A percentile compares a stretch with the other conserved stretches of the same genome.
These are phyloP conservation scores for Boletales sp. DNA, from an alignment of 768 basidiomycete genomes.

Conservation along the genomic window DNA sequence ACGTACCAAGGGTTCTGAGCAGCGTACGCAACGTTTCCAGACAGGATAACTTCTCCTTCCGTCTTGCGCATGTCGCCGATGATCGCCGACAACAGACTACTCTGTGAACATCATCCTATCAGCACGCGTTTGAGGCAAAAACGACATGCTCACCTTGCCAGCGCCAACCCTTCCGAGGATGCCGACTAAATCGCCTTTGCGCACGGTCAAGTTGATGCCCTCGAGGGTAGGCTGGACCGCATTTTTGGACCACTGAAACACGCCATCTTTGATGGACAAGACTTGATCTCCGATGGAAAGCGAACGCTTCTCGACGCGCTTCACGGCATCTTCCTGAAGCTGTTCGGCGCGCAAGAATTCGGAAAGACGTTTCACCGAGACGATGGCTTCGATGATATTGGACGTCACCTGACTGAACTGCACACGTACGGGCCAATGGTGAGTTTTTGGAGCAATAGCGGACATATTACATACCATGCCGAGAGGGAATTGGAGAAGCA, in stretches of 20 bases:
- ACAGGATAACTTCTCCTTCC: slow-evolving; percentile 69
- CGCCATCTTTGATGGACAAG: slow-evolving; percentile 67
- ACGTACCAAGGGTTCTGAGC: slow-evolving; percentile 81
- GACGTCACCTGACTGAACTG: slow-evolving; percentile 72
- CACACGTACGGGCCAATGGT: neutral
- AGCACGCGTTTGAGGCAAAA: neutral
- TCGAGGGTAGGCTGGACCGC: slow-evolving; percentile 61
- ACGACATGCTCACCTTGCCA: slow-evolving; percentile 61
- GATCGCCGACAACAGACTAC: slow-evolving; percentile 72
- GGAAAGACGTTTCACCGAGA: slow-evolving; percentile 77
- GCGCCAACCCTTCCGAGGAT: slow-evolving; percentile 87
- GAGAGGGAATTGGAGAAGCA: slow-evolving; percentile 82
- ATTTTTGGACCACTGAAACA: slow-evolving; percentile 75
- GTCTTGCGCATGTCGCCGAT: slow-evolving; percentile 82
- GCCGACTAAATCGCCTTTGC: slow-evolving; percentile 82
- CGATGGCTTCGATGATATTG: slow-evolving; percentile 81
- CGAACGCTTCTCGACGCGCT: slow-evolving; percentile 39
- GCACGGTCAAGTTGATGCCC: slow-evolving; percentile 68
- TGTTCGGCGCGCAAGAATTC: slow-evolving; percentile 76
- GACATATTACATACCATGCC: slow-evolving; percentile 55
- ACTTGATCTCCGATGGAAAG: slow-evolving; percentile 62
- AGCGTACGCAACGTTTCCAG: slow-evolving; percentile 76
- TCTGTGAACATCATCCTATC: slow-evolving; percentile 34
- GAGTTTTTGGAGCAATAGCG: neutral
- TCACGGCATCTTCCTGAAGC: slow-evolving; percentile 75